Evolutionary conservation across 139 green algal species (phyloP).

Genomic region (Nannochloris sp.): DNA sequence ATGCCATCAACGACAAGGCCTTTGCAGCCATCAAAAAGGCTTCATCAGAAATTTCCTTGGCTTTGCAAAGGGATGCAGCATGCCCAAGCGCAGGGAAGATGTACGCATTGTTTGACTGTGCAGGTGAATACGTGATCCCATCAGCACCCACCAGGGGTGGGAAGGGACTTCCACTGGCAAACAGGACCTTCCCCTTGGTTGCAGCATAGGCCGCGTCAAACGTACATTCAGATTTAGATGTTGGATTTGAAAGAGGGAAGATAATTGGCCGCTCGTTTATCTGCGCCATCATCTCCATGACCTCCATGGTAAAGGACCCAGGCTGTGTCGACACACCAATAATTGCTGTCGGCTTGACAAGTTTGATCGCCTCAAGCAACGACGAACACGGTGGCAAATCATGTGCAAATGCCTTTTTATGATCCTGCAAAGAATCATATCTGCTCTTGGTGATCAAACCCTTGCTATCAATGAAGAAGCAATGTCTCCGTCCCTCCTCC

Average conservation of each 20-base stretch:
- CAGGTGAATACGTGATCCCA: conserved; percentile 21
- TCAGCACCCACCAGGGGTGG: conserved; percentile 24
- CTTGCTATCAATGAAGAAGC: conserved; percentile 70
- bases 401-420: conserved; percentile 83
- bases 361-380: conserved; percentile 38
- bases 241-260: conserved; percentile 90
- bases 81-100: conserved; percentile 67
- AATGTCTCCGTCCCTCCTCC: conserved; percentile 40
- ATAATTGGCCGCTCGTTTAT: conserved; percentile 69
- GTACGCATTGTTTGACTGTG: conserved; percentile 77
- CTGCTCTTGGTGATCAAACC: conserved; percentile 53
- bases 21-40: conserved; percentile 71
- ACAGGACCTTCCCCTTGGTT: conserved; percentile 59
- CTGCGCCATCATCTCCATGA: conserved; percentile 45
- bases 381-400: conserved; percentile 33
- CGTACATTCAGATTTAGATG: conserved; percentile 78
- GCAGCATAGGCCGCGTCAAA: conserved; percentile 50
- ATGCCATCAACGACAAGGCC: conserved; percentile 39
- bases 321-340: conserved; percentile 48
- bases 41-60: conserved; percentile 49
- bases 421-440: conserved; percentile 43
- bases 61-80: conserved; percentile 46
- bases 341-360: conserved; percentile 39
- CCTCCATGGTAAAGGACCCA: conserved; percentile 49
- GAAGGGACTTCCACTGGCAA: conserved; percentile 80